A percentile compares a stretch with the other conserved stretches of the same genome.
Evolutionary conservation across 257 asterid genomes (phyloP).

Genomic region (Coffea canephora): DNA sequence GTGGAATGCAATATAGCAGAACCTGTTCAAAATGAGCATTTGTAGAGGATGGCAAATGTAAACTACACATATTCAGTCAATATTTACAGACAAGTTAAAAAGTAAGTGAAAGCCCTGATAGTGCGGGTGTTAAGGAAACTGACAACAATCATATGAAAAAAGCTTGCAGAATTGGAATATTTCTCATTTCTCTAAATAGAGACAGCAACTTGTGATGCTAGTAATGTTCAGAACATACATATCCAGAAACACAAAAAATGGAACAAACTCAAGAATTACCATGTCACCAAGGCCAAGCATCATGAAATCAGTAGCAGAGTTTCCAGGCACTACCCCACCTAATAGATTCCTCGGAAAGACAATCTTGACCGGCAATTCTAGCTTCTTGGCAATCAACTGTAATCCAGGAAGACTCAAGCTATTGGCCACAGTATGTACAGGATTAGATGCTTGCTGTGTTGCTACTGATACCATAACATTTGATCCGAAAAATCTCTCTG

Average conservation of each 20-base stretch:
- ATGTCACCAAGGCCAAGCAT: slow-evolving; percentile 97
- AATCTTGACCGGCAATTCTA: slow-evolving; percentile 94
- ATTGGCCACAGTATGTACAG: slow-evolving; percentile 82
- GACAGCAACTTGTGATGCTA: slow-evolving; percentile 1
- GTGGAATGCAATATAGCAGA: background rate
- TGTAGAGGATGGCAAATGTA: background rate
- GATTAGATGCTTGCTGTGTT: slow-evolving; percentile 89
- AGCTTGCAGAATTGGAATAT: background rate
- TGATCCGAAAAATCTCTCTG: slow-evolving; percentile 92
- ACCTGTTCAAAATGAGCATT: background rate
- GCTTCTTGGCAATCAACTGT: slow-evolving; percentile 74
- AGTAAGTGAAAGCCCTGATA: background rate
- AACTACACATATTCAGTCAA: background rate
- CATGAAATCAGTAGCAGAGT: slow-evolving; percentile 64
- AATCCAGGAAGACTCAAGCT: slow-evolving; percentile 93
- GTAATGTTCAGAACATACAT: background rate
- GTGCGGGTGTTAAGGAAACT: too few relatives aligned
- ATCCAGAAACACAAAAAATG: background rate
- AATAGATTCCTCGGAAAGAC: slow-evolving; percentile 88
- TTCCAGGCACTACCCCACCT: slow-evolving; percentile 71
- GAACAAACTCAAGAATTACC: slow-evolving; percentile 39
- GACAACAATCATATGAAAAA: background rate
- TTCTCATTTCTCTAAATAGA: background rate
- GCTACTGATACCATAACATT: slow-evolving; percentile 98
- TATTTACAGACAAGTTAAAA: background rate